These are phyloP conservation scores for Narthecium ossifragum DNA, from an alignment of 106 monocot genomes.

Conservation along the genomic window DNA sequence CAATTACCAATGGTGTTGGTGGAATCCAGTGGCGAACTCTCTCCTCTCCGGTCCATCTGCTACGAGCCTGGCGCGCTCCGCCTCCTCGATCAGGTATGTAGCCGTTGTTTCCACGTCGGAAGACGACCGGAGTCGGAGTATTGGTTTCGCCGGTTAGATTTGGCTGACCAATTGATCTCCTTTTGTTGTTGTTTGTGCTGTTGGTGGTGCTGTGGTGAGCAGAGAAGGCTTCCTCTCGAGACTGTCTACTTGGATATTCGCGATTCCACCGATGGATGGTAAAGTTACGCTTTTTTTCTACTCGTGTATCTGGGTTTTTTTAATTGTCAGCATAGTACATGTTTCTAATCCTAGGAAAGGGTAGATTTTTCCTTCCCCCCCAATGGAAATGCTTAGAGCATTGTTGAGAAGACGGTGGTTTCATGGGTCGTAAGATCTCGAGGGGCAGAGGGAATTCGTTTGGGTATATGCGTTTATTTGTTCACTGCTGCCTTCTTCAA, in stretches of 20 bases:
- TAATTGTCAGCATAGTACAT: neutral
- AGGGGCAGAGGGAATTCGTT: neutral
- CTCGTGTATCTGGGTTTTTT: neutral
- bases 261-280: conserved; percentile 85
- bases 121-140: too few relatives aligned
- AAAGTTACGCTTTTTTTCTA: too few relatives aligned
- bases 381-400: too few relatives aligned
- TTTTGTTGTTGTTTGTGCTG: neutral
- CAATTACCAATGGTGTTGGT: too few relatives aligned
- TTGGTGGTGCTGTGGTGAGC: conserved; percentile 3
- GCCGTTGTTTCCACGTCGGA: neutral
- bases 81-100: conserved; percentile 89
- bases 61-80: conserved; percentile 81
- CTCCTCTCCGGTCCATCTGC: conserved; percentile 69
- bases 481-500: neutral
- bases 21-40: too few relatives aligned
- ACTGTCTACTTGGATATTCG: conserved; percentile 67
- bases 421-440: neutral
- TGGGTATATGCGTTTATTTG: neutral
- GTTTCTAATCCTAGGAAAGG: neutral
- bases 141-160: neutral
- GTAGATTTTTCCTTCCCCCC: neutral
- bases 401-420: neutral
- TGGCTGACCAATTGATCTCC: neutral
- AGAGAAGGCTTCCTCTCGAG: conserved; percentile 93